A percentile compares a stretch with the other conserved stretches of the same genome.
Evolutionary conservation across 495 filamentous ascomycete species (phyloP).

Genomic region (Jackrogersella minutella): DNA sequence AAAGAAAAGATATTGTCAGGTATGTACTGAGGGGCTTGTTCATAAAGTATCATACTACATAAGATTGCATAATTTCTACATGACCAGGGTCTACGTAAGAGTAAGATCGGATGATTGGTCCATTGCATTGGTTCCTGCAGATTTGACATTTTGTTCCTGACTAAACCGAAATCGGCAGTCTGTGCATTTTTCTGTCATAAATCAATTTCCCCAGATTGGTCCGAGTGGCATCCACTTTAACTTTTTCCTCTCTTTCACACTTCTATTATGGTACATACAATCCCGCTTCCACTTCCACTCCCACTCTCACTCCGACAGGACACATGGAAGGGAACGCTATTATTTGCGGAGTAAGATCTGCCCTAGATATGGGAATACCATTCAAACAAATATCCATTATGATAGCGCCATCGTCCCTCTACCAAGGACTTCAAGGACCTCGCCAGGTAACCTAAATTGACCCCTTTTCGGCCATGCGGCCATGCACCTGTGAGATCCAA

Average conservation of each 20-base stretch:
- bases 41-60: slow-evolving; percentile 22
- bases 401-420: slow-evolving; percentile 11
- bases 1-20: too few relatives aligned
- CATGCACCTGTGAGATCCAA: slow-evolving; percentile 18
- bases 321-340: too few relatives aligned
- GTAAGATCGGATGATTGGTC: slow-evolving; percentile 23
- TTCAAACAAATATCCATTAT: slow-evolving; percentile 24
- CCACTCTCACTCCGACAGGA: neutral
- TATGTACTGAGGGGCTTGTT: too few relatives aligned
- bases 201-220: slow-evolving; percentile 38
- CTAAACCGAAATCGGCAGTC: slow-evolving; percentile 25
- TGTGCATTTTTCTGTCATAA: slow-evolving; percentile 2
- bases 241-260: too few relatives aligned
- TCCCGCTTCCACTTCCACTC: too few relatives aligned
- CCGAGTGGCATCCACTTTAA: slow-evolving; percentile 26
- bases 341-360: slow-evolving; percentile 41
- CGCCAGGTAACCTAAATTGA: neutral
- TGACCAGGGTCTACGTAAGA: slow-evolving; percentile 18
- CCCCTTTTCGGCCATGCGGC: slow-evolving; percentile 6
- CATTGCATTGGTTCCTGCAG: slow-evolving; percentile 30
- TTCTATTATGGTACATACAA: too few relatives aligned
- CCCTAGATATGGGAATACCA: slow-evolving; percentile 29
- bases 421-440: too few relatives aligned
- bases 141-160: slow-evolving; percentile 32
- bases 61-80: slow-evolving; percentile 41